phyloP scores from a whole-genome alignment of 2,329 filamentous ascomycete genomes.

The Huntiella savannae region DNA sequence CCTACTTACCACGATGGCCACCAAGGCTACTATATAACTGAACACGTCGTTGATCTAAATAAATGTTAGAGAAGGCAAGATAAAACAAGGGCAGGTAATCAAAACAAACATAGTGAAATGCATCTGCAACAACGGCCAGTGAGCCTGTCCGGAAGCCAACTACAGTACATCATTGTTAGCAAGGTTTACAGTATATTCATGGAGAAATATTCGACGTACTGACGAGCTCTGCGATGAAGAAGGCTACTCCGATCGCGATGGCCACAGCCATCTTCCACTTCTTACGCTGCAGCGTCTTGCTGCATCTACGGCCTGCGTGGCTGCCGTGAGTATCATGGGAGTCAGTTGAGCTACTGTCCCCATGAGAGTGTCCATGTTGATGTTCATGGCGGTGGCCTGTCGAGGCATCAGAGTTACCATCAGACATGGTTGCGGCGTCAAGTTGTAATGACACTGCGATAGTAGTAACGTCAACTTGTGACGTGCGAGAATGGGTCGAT shows the following conservation, averaged over 20 bases:
- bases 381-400: too few relatives aligned
- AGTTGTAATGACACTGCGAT: too few relatives aligned
- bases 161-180: conserved; percentile 15
- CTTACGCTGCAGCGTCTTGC: conserved; percentile 11
- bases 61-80: conserved; percentile 10
- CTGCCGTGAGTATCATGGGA: too few relatives aligned
- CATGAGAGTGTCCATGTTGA: too few relatives aligned
- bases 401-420: too few relatives aligned
- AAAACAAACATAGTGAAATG: conserved; percentile 51
- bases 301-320: too few relatives aligned
- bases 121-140: conserved; percentile 54
- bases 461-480: too few relatives aligned
- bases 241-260: conserved; percentile 29
- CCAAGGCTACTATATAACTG: conserved; percentile 46
- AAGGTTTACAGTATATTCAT: conserved; percentile 4
- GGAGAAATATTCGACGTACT: conserved; percentile 18
- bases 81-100: background rate
- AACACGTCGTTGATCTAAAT: conserved; percentile 49
- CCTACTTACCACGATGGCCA: conserved; percentile 37
- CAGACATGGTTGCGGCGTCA: too few relatives aligned
- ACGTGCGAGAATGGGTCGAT: too few relatives aligned
- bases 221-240: conserved; percentile 32
- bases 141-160: conserved; percentile 53
- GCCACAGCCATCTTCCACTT: conserved; percentile 29
- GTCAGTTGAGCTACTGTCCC: too few relatives aligned